Evolutionary conservation across 2,329 filamentous ascomycete species (phyloP), one percentile per base, ranked within the genome.

Genomic region (Beauveria sp.): DNA sequence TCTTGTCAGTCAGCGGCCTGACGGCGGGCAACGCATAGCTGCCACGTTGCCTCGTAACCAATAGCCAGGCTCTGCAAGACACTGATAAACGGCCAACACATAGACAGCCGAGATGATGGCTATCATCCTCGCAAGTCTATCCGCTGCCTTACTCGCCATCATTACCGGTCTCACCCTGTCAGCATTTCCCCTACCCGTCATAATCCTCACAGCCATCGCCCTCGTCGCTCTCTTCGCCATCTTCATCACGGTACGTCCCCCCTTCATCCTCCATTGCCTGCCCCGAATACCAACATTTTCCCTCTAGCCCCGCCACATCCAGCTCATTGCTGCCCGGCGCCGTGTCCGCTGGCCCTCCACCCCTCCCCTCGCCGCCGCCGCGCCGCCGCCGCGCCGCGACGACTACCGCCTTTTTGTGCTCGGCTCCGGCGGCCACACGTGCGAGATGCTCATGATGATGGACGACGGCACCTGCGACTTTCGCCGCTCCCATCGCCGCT

Each of bases 391-490:
- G 24, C 63, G 38, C 7, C 26, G 47, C 3, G 66, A 68, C 3
- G 75, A 75, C 28, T 83, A 93, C 72, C 78, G 92, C 59, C 79
- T 96, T 38, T 83, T 96, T 65, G 87, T 98, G 28, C 87, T 98
- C 26, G 95, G 95, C 58, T 96, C 90, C 3, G 95, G 95, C 38
- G 95, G 95, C 1, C 95, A 99, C 75, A 97, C 95, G 0, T 87
- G 91, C 53, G 95, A 99, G 75, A 96, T 99, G 89, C 81, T 96
- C 65, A 86, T 88, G 69, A 89, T 97, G 78, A 84, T 99, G 67
- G 78, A 79, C 61, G 77, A 79, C 66, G 83, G 81, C 66, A 83
- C 82, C 69, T 79, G 78, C 62, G 74, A 75, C 45, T 79, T 78
- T 65, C 50, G 71, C 59, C 71, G 74, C 69, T 75, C 87, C 75